Conservation (phyloP, 177 flowering plant species). For the Tripterygium wilfordii region DNA sequence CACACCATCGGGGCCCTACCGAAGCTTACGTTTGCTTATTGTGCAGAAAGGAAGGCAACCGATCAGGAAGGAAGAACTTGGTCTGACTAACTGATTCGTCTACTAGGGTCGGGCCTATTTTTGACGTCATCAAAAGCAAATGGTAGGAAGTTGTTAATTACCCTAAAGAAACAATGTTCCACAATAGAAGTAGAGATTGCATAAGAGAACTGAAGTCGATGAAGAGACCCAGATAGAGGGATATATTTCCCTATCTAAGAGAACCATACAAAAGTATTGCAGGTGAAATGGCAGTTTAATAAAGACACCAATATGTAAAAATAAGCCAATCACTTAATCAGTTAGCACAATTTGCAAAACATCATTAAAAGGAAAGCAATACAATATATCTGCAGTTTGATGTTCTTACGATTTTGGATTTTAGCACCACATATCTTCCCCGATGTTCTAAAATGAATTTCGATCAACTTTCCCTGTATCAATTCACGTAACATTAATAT, state of each 20-base stretch:
- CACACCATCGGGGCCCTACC: too few relatives aligned
- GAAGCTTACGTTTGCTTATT: too few relatives aligned
- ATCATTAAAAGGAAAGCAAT: background rate
- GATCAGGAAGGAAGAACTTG: too few relatives aligned
- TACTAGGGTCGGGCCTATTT: too few relatives aligned
- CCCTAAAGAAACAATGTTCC: too few relatives aligned
- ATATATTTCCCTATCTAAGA: conserved; percentile 77
- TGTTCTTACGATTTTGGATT: conserved; percentile 78
- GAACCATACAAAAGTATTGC: conserved; percentile 39
- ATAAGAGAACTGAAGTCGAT: conserved; percentile 1
- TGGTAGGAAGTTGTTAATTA: too few relatives aligned
- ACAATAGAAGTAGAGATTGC: too few relatives aligned
- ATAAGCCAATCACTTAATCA: too few relatives aligned
- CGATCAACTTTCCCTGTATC: conserved; percentile 84
- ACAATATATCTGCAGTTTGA: too few relatives aligned
- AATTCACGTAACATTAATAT: background rate
- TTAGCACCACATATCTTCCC: conserved; percentile 81
- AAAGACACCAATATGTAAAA: conserved; percentile 13
- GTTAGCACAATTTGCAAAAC: conserved; percentile 10
- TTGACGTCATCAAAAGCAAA: too few relatives aligned
- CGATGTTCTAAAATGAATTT: conserved; percentile 57
- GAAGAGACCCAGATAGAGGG: conserved; percentile 4
- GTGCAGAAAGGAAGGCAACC: too few relatives aligned
- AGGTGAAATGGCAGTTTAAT: conserved; percentile 6
- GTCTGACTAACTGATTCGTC: too few relatives aligned